phyloP scores from a whole-genome alignment of 2,329 filamentous ascomycete species.

The Pestalotiopsis sp. region DNA sequence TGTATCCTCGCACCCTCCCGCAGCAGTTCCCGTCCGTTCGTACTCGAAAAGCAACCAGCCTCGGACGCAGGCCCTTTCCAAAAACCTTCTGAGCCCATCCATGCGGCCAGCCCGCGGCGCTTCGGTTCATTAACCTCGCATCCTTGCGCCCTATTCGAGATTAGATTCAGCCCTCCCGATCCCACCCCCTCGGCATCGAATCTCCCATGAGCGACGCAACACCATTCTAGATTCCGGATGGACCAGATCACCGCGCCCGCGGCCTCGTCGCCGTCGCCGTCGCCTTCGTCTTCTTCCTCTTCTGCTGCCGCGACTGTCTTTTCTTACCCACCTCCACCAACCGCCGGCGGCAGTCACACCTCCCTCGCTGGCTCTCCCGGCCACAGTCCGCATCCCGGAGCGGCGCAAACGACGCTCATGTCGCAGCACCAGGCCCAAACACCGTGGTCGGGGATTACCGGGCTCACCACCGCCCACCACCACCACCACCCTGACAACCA shows the following conservation, averaged over 20 bases:
- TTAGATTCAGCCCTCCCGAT: neutral
- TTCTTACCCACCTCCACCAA: neutral
- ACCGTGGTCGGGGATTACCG: neutral
- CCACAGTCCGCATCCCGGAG: neutral
- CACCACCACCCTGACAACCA: neutral
- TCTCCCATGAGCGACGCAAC: neutral
- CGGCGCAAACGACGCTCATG: neutral
- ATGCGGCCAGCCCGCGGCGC: neutral
- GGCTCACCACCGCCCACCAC: neutral
- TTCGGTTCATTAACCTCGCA: neutral
- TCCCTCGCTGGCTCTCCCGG: neutral
- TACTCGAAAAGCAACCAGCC: neutral
- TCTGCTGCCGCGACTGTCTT: neutral
- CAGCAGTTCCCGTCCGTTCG: neutral
- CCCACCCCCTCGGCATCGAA: neutral
- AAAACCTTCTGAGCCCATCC: neutral
- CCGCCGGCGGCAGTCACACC: neutral
- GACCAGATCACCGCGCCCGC: neutral
- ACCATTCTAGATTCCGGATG: neutral
- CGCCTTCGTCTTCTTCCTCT: neutral
- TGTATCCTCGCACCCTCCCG: neutral
- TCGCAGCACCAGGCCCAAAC: neutral
- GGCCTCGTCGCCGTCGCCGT: neutral
- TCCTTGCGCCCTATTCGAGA: neutral
- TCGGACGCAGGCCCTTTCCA: neutral